Percentiles rank a stretch among this genome's conserved stretches.
These are phyloP conservation scores for Hirsutella thompsonii DNA, from an alignment of 2,329 filamentous ascomycete genomes.

Conservation along the genomic window DNA sequence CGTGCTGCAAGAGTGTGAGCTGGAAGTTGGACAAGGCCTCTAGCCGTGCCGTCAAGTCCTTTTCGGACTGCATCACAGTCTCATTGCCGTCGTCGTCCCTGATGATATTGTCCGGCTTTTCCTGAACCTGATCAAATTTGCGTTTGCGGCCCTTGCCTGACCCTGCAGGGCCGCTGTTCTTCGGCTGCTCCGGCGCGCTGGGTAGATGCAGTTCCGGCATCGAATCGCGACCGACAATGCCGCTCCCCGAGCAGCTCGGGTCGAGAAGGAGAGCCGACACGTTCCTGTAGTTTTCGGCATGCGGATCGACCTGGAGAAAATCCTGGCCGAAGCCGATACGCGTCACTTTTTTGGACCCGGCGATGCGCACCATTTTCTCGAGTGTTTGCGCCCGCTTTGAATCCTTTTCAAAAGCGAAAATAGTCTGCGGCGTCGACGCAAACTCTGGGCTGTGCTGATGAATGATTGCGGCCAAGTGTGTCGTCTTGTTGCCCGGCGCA, in stretches of 20 bases:
- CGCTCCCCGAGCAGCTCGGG: slow-evolving; percentile 90
- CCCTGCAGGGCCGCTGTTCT: slow-evolving; percentile 7
- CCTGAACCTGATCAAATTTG: slow-evolving; percentile 26
- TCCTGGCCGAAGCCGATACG: slow-evolving; percentile 63
- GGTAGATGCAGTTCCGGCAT: slow-evolving; percentile 54
- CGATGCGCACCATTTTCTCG: slow-evolving; percentile 70
- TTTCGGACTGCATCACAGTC: slow-evolving; percentile 35
- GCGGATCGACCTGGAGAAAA: slow-evolving; percentile 65
- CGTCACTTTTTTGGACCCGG: slow-evolving; percentile 56
- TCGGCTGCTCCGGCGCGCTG: slow-evolving; percentile 12
- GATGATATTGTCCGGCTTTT: slow-evolving; percentile 21
- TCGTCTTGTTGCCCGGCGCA: slow-evolving; percentile 95
- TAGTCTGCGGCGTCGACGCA: slow-evolving; percentile 22
- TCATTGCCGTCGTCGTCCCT: slow-evolving; percentile 47
- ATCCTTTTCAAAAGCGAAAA: slow-evolving; percentile 76
- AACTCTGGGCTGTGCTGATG: slow-evolving; percentile 25
- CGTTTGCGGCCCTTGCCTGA: slow-evolving; percentile 26
- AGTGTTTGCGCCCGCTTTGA: slow-evolving; percentile 58
- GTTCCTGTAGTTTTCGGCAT: slow-evolving; percentile 44
- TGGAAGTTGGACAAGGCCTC: slow-evolving; percentile 70
- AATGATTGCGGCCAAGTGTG: slow-evolving; percentile 73
- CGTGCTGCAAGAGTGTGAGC: slow-evolving; percentile 67
- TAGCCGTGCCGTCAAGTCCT: slow-evolving; percentile 51
- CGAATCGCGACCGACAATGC: slow-evolving; percentile 82
- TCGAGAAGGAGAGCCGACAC: slow-evolving; percentile 80